These are phyloP conservation scores for Vanrija humicola DNA, from an alignment of 1,284 basidiomycete species.

Conservation along the genomic window DNA sequence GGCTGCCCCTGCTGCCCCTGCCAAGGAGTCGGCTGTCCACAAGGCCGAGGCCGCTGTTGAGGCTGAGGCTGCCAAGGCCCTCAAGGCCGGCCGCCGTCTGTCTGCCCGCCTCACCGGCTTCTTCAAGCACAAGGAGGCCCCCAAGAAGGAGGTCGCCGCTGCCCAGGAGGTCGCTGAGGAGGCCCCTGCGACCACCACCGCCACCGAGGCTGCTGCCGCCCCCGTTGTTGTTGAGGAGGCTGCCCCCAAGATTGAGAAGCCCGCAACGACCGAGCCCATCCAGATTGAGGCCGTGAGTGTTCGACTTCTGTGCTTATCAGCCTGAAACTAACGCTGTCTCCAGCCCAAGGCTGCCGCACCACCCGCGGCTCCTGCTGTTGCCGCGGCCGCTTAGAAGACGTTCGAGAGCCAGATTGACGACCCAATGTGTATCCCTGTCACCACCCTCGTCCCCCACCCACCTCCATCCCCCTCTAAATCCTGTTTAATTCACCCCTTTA, in stretches of 20 bases:
- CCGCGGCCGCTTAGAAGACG: slow-evolving; percentile 32
- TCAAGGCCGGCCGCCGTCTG: slow-evolving; percentile 42
- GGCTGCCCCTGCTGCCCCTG: slow-evolving; percentile 6
- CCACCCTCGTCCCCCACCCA: background rate
- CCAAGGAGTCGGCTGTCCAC: slow-evolving; percentile 1
- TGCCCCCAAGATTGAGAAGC: slow-evolving; percentile 41
- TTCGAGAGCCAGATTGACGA: slow-evolving; percentile 9
- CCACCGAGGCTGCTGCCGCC: background rate
- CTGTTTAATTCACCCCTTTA: slow-evolving; percentile 14
- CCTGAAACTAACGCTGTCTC: slow-evolving; percentile 3
- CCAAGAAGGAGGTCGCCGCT: slow-evolving; percentile 24
- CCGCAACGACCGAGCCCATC: slow-evolving; percentile 37
- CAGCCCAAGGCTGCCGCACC: slow-evolving; percentile 26
- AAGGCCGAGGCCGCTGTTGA: slow-evolving; percentile 1
- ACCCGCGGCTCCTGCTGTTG: slow-evolving; percentile 31
- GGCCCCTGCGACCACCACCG: slow-evolving; percentile 13
- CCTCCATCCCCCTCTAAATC: background rate
- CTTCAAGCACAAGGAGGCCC: slow-evolving; percentile 23
- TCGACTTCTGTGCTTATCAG: background rate
- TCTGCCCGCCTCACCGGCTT: slow-evolving; percentile 43
- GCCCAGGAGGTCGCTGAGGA: slow-evolving; percentile 17
- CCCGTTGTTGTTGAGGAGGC: slow-evolving; percentile 25
- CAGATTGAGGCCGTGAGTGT: slow-evolving; percentile 39
- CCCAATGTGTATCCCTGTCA: slow-evolving; percentile 18
- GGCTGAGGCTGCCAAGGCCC: slow-evolving; percentile 23